Evolutionary conservation across 768 basidiomycete species (phyloP), one percentile per base, ranked within the genome.

Genomic region (Phallus indusiatus): DNA sequence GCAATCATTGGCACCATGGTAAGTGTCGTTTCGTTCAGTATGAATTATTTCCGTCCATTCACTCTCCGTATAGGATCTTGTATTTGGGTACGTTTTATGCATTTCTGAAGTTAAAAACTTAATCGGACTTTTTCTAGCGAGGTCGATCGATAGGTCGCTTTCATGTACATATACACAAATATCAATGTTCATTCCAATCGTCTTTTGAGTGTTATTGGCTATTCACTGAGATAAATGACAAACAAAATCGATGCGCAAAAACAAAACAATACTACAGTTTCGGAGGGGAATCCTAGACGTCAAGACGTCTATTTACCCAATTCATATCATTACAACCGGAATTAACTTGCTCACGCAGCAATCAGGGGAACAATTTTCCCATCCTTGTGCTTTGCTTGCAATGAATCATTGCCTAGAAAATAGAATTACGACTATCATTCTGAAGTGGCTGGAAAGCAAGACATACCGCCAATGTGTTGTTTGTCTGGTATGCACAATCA

Each of bases 1-100:
- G 86, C 95, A 52, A 88, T 99, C 69, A 96, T 98, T 69, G 96
- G 96, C 66, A 97, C 95, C 50, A 94, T 96, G 94, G 92, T 86
- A 69, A 64, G 82, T 73, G 54, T 52, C 50, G 42, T 36, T 48
- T 47, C 62, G 14, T 42, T 56, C 20, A 63, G 18, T 49, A 35
- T 56, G 1, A n/a, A 37, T n/a, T 60, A 54, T 58, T 28, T 55
- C 35, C 37, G 55, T 63, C n/a, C 56, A 33, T 20, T 55, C 60
- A 54, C 54, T 4, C 51, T 21, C 35, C 35, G 47, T 61, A 0
- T 61, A 83, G 83, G 86, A 96, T 78, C 82, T 95, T 63, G 94
- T 96, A 68, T 95, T 96, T 69, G 94, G 94, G 84, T 90, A 79
- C 66, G 90, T 84, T 16, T 18, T 28, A 28, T 28, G 28, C 28